A percentile compares a stretch with the other conserved stretches of the same genome.
phyloP scores from a whole-genome alignment of 2,329 filamentous ascomycete genomes.

The Atkinsonella texensis region DNA sequence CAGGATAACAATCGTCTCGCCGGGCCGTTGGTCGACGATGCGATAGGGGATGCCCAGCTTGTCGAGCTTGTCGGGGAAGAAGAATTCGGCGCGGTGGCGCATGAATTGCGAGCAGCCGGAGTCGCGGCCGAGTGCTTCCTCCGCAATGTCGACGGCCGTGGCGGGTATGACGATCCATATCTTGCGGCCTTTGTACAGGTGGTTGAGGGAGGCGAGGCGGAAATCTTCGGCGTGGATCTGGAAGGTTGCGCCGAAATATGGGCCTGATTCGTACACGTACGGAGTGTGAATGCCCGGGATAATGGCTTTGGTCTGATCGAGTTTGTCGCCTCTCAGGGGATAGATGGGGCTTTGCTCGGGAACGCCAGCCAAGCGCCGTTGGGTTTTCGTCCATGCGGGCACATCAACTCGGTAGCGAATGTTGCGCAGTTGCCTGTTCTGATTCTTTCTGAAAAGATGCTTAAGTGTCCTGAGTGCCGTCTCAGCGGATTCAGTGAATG shows the following conservation, averaged over 20 bases:
- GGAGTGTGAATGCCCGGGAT: slow-evolving; percentile 29
- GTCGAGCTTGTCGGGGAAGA: slow-evolving; percentile 27
- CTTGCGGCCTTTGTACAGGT: slow-evolving; percentile 27
- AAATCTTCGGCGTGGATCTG: slow-evolving; percentile 30
- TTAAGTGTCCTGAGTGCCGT: slow-evolving; percentile 21
- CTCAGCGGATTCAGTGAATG: slow-evolving; percentile 14
- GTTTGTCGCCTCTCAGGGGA: slow-evolving; percentile 24
- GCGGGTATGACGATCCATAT: slow-evolving; percentile 28
- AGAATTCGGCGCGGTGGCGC: slow-evolving; percentile 28
- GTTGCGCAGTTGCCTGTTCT: slow-evolving; percentile 23
- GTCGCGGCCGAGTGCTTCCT: slow-evolving; percentile 21
- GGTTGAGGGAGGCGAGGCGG: slow-evolving; percentile 25
- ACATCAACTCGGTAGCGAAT: slow-evolving; percentile 27
- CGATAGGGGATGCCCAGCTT: slow-evolving; percentile 25
- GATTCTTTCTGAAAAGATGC: slow-evolving; percentile 23
- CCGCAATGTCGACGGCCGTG: slow-evolving; percentile 22
- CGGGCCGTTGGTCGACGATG: slow-evolving; percentile 26
- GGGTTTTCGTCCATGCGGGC: slow-evolving; percentile 24
- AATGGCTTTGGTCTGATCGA: slow-evolving; percentile 24
- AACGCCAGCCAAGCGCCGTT: slow-evolving; percentile 23
- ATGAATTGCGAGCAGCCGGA: slow-evolving; percentile 27
- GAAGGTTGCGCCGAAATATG: slow-evolving; percentile 26
- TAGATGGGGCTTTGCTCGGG: slow-evolving; percentile 25
- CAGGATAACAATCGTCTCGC: slow-evolving; percentile 27
- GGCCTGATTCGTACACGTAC: slow-evolving; percentile 28